Evolutionary conservation across 371 early-diverging fungal genomes (phyloP), one percentile per base, ranked within the genome.

Genomic region (Saksenaea oblongispora): DNA sequence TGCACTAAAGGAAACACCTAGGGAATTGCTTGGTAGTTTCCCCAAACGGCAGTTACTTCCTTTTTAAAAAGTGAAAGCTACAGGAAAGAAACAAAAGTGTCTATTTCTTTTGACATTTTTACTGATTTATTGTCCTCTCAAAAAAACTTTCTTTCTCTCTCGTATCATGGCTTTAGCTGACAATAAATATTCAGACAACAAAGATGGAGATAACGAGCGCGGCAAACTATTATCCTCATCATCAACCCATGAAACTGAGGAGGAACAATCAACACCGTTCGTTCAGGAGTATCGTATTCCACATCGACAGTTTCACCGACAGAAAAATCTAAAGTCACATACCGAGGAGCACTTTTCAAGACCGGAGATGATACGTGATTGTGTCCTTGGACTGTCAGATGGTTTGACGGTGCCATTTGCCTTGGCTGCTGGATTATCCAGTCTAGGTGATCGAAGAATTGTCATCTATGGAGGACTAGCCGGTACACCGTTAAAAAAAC

Each of bases 361-460:
- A 17, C 87, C 89, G 0, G 89, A 89, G 53, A 65, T 89, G n/a
- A 74, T 91, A 22, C 78, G 88, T 8, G 89, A 91, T 69, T 77
- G 85, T 42, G 84, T 89, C 56, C 67, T 88, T 15, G 90, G 89
- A 9, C 69, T 91, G 24, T 85, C 89, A 3, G 91, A 89, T 66
- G 91, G 91, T 0, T 71, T 91, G 35, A 91, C 90, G 0, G 91
- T 90, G 5, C 91, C 91, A 2, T 91, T 91, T 74, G 91, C 91
- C 8, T 73, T 91, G 35, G 88, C 90, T 27, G 91, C 91, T 17
- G 91, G 90, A 22, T 76, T 91, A 24, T 79, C 87, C 5, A 78
- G 86, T 35, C 69, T 88, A 41, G 83, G 85, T 27, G 80, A 84
- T 64, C 75, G 74, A 42, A 68, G 76, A 0, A 72, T 90, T 59